Base-by-base conservation (phyloP, 441 rosid genomes). In the Arabidopsis hybrid region DNA sequence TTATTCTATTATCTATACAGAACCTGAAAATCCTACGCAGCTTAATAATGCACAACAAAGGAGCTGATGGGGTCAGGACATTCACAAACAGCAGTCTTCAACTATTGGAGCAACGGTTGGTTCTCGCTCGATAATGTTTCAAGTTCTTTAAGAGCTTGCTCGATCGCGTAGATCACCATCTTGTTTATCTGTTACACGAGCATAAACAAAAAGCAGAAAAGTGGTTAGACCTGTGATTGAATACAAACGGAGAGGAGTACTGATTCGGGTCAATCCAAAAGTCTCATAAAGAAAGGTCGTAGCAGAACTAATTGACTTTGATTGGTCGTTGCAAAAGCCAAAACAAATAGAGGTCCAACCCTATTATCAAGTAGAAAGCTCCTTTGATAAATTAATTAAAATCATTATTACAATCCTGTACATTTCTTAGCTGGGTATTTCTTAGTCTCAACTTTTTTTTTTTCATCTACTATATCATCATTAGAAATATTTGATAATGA, bases 91-190 rank as follows among this genome's bases (percentile, higher is more conserved):
- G 1, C 29, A 26, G 14, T 45, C 52, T 36, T 62, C 29, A 59
- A 59, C 67, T 45, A 69, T 3, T 75, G 18, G 52, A 53, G 40
- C 74, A 36, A 60, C 1, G 16, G 51, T 18, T 3, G 39, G 34
- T 6, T 43, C 21, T 77, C 62, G 58, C 17, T 52, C 35, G 40
- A 8, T 34, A 65, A 21, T 4, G 63, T 26, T 34, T 76, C 76
- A 16, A 82, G 31, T 69, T 91, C 95, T 50, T 64, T 74, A 32
- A 87, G 16, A 40, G 87, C 86, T 70, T 84, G 59, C 0, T 82
- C 86, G 6, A 83, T 70, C 43, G 90, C 98, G 68, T 88, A 83
- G 11, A 92, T 71, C 34, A 85, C 82, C 97, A 95, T 92, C 78
- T 95, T 91, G 87, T 86, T 90, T 43, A 91, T 67, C 78, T 95